Conservation (phyloP, 495 filamentous ascomycete species). For the Hypoxylon crocopeplum region DNA sequence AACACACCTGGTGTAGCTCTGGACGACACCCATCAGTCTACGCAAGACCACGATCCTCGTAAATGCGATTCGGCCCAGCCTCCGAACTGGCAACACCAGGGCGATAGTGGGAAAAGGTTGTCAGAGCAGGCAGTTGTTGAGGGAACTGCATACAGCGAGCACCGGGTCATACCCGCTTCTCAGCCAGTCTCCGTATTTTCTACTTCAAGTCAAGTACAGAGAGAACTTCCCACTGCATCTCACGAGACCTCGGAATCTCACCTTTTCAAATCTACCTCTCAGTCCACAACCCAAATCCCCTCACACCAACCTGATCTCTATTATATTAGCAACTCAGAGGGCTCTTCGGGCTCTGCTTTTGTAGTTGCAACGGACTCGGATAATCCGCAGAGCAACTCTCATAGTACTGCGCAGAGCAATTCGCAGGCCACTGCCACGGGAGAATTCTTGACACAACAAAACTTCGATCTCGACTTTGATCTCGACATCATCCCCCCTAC, state of each 20-base stretch:
- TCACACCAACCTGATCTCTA: conserved; percentile 36
- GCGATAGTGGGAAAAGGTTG: conserved; percentile 1
- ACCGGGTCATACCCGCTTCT: conserved; percentile 38
- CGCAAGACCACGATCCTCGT: neutral
- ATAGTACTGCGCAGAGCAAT: too few species aligned
- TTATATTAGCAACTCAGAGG: neutral
- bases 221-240: conserved; percentile 1
- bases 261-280: neutral
- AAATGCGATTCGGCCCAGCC: conserved; percentile 4
- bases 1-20: conserved; percentile 2
- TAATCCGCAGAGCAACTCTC: conserved; percentile 13
- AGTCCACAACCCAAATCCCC: conserved; percentile 25
- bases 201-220: conserved; percentile 14
- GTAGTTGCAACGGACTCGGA: conserved; percentile 2
- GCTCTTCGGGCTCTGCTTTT: conserved; percentile 6
- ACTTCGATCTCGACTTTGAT: conserved; percentile 18
- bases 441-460: conserved; percentile 36
- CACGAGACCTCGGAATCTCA: neutral
- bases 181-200: conserved; percentile 30
- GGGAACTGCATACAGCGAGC: too few species aligned
- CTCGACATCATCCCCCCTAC: conserved; percentile 7
- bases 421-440: conserved; percentile 9
- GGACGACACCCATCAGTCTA: neutral
- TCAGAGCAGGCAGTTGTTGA: too few species aligned
- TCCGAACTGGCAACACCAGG: neutral